Base-by-base conservation (phyloP, 129 eudicot genomes). In the Artemisia annua region DNA sequence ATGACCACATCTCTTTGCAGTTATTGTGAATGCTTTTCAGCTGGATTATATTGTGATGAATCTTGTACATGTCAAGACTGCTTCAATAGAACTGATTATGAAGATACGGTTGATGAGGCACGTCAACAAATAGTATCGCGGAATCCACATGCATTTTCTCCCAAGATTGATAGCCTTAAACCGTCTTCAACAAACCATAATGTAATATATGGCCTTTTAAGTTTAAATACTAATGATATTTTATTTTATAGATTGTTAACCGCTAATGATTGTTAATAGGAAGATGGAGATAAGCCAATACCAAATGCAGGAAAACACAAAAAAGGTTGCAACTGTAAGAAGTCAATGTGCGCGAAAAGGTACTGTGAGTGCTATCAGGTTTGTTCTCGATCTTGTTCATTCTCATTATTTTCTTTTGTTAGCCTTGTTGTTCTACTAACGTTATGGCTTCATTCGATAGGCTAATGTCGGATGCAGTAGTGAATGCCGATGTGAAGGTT, bases 321-420 rank as follows among this genome's bases (percentile, higher is more conserved):
- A 81, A 80, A 84, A 24, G 98, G 96, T 63, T 93, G 98, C 90
- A 93, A 87, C 48, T 93, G 96, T 79, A 89, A 79, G 87, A 93
- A 87, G 72, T 89, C 96, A 0, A 85, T 73, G 90, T 93, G 98
- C 59, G 59, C 69, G 60, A 85, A 87, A 55, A 87, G 83, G 78
- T 89, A 93, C 69, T 87, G 98, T 24, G 96, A 87, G 78, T 93
- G 95, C 75, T 89, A 87, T 82, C 91, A 89, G 91, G 97, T 91
- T 73, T 73, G 67, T 49, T 26, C 20, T 58, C 63, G 19, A 30
- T 46, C 35, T 68, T 7, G 19, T 52, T 67, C 32, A 53, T 43
- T 55, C 30, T 64, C 30, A 39, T 60, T 15, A 16, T 59, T 26
- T 35, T 17, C 35, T 75, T 15, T 12, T 14, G 19, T 51, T 3